Evolutionary conservation across 2,329 filamentous ascomycete species (phyloP), one percentile per base, ranked within the genome.

Genomic region (Phymatotrichopsis omnivora): DNA sequence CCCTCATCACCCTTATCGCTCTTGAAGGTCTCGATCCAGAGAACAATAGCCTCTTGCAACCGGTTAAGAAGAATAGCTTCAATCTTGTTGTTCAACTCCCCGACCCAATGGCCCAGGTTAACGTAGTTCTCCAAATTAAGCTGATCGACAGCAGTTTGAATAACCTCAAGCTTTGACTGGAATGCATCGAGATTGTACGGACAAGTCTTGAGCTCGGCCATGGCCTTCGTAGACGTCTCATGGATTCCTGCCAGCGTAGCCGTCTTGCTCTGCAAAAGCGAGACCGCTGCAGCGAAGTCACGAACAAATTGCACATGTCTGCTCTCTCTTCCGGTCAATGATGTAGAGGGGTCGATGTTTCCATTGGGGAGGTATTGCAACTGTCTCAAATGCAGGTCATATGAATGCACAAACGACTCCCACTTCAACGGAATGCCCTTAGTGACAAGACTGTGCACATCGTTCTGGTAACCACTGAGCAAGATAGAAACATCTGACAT

Each of bases 401-500:
- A 95, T 2, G 86, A 87, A 62, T 95, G 89, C 42, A 98, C 85
- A 58, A 99, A 96, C 0, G 91, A 94, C 60, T 98, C 91, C 91
- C 91, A 99, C 58, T 86, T 80, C 22, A 98, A 67, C 1, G 85
- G 85, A 23, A 96, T 75, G 48, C 93, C 91, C 64, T 93, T 95
- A 16, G 73, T 72, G 50, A 98, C 79, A 51, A 94, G 73, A 32
- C 69, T 68, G 60, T 94, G 87, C 1, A 91, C 85, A 51, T 95
- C 85, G 55, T 93, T 94, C 56, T 86, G 78, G 61, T 96, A 93
- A 19, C 89, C 86, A 60, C 84, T 86, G 19, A 98, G 72, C 17
- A 99, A 70, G 37, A 93, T 80, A 1, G 86, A 78, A 47, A 95
- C 86, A 55, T 89, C 83, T 8, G 80, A 75, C 84, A 98, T 89